A percentile compares a stretch with the other conserved stretches of the same genome.
Conservation (phyloP, 371 early-diverging fungal genomes). For the Smittium culicis region DNA sequence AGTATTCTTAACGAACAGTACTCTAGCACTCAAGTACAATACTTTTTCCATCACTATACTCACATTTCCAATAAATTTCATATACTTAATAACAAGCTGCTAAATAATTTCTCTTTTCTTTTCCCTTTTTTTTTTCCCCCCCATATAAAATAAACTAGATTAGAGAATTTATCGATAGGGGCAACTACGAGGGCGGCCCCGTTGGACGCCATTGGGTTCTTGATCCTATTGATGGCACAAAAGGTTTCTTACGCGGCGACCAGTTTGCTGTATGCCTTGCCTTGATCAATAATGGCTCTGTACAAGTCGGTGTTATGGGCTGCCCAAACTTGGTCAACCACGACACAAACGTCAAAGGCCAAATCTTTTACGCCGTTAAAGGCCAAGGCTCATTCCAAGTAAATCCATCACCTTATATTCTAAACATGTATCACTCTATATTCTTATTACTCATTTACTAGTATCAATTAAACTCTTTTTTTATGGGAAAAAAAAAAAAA, state of each 20-base stretch:
- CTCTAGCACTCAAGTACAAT: no score
- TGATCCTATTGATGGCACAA: slow-evolving; percentile 91
- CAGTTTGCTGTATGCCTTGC: slow-evolving; percentile 96
- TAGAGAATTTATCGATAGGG: slow-evolving; percentile 75
- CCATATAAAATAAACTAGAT: slow-evolving; percentile 44
- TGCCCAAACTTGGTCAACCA: slow-evolving; percentile 80
- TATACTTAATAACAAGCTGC: no score
- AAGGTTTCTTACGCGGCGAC: slow-evolving; percentile 91
- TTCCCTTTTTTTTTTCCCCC: no score
- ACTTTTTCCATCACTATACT: no score
- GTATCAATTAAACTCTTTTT: no score
- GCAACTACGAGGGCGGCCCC: slow-evolving; percentile 65
- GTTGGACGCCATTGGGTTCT: slow-evolving; percentile 83
- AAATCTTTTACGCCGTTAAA: slow-evolving; percentile 61
- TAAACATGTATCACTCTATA: not conserved
- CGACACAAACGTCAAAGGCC: slow-evolving; percentile 39
- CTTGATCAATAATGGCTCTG: slow-evolving; percentile 73
- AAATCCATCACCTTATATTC: slow-evolving; percentile 31
- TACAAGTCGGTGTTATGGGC: slow-evolving; percentile 82
- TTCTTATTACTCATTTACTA: no score
- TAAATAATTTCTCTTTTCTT: no score
- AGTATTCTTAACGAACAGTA: no score
- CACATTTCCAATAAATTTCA: no score
- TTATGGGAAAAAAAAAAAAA: slow-evolving; percentile 74
- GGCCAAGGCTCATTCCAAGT: slow-evolving; percentile 85